Conservation (phyloP, 305 asterid genomes). For the Rubia peregrina region DNA sequence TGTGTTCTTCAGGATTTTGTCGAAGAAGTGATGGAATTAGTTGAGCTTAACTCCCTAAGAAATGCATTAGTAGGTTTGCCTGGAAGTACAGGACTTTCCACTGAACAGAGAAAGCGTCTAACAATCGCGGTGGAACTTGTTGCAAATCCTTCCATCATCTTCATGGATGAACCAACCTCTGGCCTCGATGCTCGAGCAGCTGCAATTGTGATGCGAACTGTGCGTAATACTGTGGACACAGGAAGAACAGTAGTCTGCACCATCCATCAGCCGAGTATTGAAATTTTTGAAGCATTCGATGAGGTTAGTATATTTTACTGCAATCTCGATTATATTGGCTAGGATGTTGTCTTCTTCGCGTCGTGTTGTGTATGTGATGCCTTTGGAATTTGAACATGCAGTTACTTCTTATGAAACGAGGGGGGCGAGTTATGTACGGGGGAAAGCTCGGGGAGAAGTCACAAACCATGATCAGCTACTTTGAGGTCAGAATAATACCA, state of each 20-base stretch:
- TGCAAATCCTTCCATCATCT: constrained; percentile 83
- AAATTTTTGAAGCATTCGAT: constrained; percentile 91
- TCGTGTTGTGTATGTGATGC: background rate
- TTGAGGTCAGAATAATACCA: constrained; percentile 41
- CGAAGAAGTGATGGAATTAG: constrained; percentile 80
- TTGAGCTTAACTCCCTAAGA: constrained; percentile 68
- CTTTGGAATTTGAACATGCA: constrained; percentile 30
- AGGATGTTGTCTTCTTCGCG: background rate
- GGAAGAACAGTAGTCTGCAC: constrained; percentile 95
- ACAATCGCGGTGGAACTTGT: constrained; percentile 94
- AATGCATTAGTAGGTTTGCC: constrained; percentile 86
- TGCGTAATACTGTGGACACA: constrained; percentile 85
- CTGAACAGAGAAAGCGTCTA: constrained; percentile 87
- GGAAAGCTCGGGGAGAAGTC: constrained; percentile 86
- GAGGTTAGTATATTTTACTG: constrained; percentile 42
- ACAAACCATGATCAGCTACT: constrained; percentile 59
- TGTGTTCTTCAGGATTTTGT: constrained; percentile 66
- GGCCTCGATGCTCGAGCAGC: constrained; percentile 97
- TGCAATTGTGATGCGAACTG: constrained; percentile 91
- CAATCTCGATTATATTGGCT: background rate
- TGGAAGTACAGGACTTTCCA: constrained; percentile 78
- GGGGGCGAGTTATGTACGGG: constrained; percentile 87
- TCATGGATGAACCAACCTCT: constrained; percentile 95
- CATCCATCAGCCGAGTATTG: constrained; percentile 89
- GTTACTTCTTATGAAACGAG: constrained; percentile 89